Conservation (phyloP, 192 early-diverging fungal species). For the Gryganskiella cystojenkinii region DNA sequence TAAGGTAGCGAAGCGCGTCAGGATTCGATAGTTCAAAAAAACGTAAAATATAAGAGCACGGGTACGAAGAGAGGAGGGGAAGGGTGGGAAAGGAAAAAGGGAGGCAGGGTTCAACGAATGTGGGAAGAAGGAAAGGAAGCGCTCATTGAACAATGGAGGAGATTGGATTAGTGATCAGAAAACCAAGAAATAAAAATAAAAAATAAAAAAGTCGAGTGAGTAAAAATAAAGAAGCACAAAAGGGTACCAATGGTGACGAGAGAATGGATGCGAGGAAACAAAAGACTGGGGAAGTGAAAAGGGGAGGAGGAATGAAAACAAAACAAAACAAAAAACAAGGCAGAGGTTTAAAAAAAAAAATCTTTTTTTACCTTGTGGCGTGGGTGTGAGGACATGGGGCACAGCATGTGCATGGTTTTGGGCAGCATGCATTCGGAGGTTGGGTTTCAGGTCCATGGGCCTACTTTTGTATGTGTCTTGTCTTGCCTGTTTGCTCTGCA, state of each 20-base stretch:
- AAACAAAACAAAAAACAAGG: too few relatives aligned
- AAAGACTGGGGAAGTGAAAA: background rate
- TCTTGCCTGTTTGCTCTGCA: too few relatives aligned
- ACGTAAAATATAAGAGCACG: background rate
- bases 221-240: too few relatives aligned
- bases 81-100: background rate
- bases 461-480: too few relatives aligned
- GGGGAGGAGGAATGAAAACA: background rate
- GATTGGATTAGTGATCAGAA: background rate
- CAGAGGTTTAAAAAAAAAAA: too few relatives aligned
- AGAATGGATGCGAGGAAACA: slow-evolving; percentile 1
- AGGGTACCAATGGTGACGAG: background rate
- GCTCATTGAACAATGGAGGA: background rate
- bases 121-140: background rate
- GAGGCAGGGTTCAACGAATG: background rate
- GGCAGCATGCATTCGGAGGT: too few relatives aligned
- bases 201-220: too few relatives aligned
- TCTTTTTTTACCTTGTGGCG: too few relatives aligned
- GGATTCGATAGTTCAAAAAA: too few relatives aligned
- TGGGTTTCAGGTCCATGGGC: too few relatives aligned
- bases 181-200: background rate
- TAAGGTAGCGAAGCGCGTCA: too few relatives aligned
- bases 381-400: slow-evolving; percentile 6
- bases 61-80: background rate
- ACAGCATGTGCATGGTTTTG: too few relatives aligned